phyloP scores from a whole-genome alignment of 2,329 filamentous ascomycete species.

The Hymenotorrendiella dingleyae region DNA sequence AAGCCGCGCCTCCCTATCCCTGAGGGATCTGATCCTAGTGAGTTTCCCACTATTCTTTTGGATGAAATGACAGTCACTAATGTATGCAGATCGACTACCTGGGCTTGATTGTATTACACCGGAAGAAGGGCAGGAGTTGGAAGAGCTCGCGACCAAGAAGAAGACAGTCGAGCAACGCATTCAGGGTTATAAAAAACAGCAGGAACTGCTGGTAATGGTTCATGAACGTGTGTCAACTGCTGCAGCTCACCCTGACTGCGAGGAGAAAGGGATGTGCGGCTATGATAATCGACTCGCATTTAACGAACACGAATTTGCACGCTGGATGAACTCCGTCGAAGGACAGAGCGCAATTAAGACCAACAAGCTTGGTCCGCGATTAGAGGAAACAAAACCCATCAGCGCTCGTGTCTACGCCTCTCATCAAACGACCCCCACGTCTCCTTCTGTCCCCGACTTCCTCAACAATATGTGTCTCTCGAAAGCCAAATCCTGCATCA shows the following conservation, averaged over 20 bases:
- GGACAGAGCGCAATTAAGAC: conserved; percentile 21
- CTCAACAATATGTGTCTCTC: conserved; percentile 26
- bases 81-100: conserved; percentile 17
- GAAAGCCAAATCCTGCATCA: conserved; percentile 19
- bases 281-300: conserved; percentile 28
- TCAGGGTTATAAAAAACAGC: conserved; percentile 15
- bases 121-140: conserved; percentile 22
- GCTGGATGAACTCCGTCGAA: conserved; percentile 22
- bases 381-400: conserved; percentile 19
- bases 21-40: conserved; percentile 24
- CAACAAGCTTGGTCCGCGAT: conserved; percentile 25
- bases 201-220: conserved; percentile 23
- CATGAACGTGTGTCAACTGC: conserved; percentile 20
- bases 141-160: conserved; percentile 17
- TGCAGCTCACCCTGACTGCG: conserved; percentile 15
- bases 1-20: conserved; percentile 25
- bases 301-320: conserved; percentile 25
- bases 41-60: conserved; percentile 7
- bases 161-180: conserved; percentile 15
- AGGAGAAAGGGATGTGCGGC: conserved; percentile 25
- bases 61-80: background rate
- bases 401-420: conserved; percentile 14
- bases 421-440: conserved; percentile 11
- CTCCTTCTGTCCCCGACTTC: conserved; percentile 11
- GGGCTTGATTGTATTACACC: conserved; percentile 24